Evolutionary conservation across 108 stramenopile species (phyloP).

Genomic region (Seminavis robusta): DNA sequence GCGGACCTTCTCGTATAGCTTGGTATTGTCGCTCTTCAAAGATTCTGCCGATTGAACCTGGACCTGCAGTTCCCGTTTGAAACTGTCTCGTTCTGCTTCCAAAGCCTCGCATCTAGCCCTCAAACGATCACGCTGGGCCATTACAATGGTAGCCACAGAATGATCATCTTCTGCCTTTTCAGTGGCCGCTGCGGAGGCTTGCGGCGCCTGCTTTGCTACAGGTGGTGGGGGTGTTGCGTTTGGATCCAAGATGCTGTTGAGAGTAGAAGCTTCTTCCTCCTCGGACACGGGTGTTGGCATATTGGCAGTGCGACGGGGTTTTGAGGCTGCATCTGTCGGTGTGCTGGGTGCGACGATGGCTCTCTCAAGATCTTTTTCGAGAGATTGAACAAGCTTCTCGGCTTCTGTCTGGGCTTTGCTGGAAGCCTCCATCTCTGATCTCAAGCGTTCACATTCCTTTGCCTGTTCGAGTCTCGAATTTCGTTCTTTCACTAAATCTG

Average conservation of each 20-base stretch:
- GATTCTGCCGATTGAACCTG: slow-evolving; percentile 76
- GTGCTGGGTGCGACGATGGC: slow-evolving; percentile 44
- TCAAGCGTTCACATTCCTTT: slow-evolving; percentile 39
- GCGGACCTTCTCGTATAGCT: slow-evolving; percentile 88
- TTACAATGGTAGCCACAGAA: slow-evolving; percentile 87
- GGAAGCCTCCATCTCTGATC: slow-evolving; percentile 30
- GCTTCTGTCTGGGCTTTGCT: slow-evolving; percentile 57
- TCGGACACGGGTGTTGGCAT: no score
- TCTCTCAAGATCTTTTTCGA: slow-evolving; percentile 76
- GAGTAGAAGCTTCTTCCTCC: slow-evolving; percentile 40
- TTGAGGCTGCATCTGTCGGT: slow-evolving; percentile 9
- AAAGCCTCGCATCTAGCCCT: slow-evolving; percentile 71
- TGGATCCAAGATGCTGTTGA: slow-evolving; percentile 71
- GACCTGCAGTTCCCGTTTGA: slow-evolving; percentile 80
- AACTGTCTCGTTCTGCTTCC: slow-evolving; percentile 84
- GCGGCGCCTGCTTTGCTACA: slow-evolving; percentile 5
- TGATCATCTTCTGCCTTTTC: slow-evolving; percentile 81
- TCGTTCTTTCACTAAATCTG: slow-evolving; percentile 82
- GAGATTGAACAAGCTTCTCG: slow-evolving; percentile 57
- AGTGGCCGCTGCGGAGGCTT: slow-evolving; percentile 18
- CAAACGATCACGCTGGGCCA: slow-evolving; percentile 85
- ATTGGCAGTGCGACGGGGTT: no score
- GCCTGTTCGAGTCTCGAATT: slow-evolving; percentile 41
- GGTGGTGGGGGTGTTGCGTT: slow-evolving; percentile 36
- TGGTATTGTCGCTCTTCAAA: slow-evolving; percentile 82